These are phyloP conservation scores for Aureobasidium pullulans DNA, from an alignment of 2,329 filamentous ascomycete genomes.

Conservation along the genomic window DNA sequence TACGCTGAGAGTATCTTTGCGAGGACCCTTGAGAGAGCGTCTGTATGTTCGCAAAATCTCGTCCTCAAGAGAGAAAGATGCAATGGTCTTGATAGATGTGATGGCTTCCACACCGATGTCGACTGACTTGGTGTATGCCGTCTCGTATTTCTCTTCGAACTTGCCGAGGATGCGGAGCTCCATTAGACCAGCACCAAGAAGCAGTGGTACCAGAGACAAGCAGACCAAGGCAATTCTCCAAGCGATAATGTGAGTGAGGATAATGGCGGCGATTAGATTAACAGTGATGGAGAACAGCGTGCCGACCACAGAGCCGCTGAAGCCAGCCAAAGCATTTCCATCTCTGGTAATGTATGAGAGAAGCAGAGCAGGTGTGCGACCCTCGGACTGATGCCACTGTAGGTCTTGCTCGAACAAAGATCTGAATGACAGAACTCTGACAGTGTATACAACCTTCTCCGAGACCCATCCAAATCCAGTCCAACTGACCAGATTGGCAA, in stretches of 20 bases:
- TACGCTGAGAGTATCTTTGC: slow-evolving; percentile 18
- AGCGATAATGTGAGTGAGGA: slow-evolving; percentile 62
- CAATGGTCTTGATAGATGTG: slow-evolving; percentile 45
- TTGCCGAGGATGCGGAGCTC: slow-evolving; percentile 54
- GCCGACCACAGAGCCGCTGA: slow-evolving; percentile 64
- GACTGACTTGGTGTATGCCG: slow-evolving; percentile 44
- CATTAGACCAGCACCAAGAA: slow-evolving; percentile 63
- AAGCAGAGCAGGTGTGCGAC: slow-evolving; percentile 53
- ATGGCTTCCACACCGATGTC: slow-evolving; percentile 47
- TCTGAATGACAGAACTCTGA: slow-evolving; percentile 57
- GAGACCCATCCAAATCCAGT: slow-evolving; percentile 51
- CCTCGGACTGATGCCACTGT: slow-evolving; percentile 63
- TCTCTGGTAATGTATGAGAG: slow-evolving; percentile 64
- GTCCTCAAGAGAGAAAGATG: slow-evolving; percentile 45
- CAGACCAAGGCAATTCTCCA: slow-evolving; percentile 73
- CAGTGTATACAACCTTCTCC: slow-evolving; percentile 57
- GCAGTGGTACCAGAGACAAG: slow-evolving; percentile 59
- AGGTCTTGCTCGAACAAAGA: slow-evolving; percentile 60
- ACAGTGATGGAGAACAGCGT: slow-evolving; percentile 61
- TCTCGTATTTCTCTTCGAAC: slow-evolving; percentile 49
- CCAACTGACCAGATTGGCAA: slow-evolving; percentile 56
- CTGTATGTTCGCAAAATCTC: slow-evolving; percentile 32
- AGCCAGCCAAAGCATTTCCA: slow-evolving; percentile 56
- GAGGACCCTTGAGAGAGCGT: slow-evolving; percentile 19
- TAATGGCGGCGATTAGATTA: slow-evolving; percentile 61